These are phyloP conservation scores for Rhododendron mucronatum DNA, from an alignment of 148 eudicot genomes.

Conservation along the genomic window DNA sequence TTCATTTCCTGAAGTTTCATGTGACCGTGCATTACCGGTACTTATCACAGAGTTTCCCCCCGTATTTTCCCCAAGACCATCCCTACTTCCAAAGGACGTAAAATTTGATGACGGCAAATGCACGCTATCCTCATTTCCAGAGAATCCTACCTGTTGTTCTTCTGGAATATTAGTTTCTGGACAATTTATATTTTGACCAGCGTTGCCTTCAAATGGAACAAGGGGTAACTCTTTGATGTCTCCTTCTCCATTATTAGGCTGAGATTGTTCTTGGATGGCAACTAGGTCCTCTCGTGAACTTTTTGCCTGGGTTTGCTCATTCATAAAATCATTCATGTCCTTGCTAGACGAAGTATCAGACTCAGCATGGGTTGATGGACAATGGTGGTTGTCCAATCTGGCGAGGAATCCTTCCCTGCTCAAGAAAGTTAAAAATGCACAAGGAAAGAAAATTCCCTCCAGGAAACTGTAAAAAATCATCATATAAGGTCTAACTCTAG, in stretches of 20 bases:
- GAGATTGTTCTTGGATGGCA: constrained; percentile 28
- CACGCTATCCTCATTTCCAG: constrained; percentile 19
- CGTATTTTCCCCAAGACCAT: constrained; percentile 4
- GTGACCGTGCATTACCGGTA: constrained; percentile 6
- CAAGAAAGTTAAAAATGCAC: background rate
- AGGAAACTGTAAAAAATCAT: background rate
- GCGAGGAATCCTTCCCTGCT: constrained; percentile 88
- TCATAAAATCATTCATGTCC: constrained; percentile 20
- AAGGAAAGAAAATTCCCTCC: background rate
- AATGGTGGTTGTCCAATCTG: constrained; percentile 42
- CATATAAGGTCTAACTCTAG: background rate
- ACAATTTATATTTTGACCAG: constrained; percentile 13
- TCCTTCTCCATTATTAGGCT: constrained; percentile 22
- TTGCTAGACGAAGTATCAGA: constrained; percentile 37
- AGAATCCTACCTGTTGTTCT: constrained; percentile 22
- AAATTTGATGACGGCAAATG: constrained; percentile 11
- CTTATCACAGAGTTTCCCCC: constrained; percentile 11
- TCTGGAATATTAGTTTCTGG: constrained; percentile 22
- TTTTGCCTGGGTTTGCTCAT: constrained; percentile 29
- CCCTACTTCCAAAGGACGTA: background rate
- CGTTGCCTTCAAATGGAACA: constrained; percentile 15
- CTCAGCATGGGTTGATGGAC: constrained; percentile 29
- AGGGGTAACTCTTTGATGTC: constrained; percentile 10
- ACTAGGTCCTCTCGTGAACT: constrained; percentile 27
- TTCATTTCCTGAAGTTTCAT: constrained; percentile 33